These are phyloP conservation scores for Leishmania arabica DNA, from an alignment of 208 protist genomes.

Conservation along the genomic window DNA sequence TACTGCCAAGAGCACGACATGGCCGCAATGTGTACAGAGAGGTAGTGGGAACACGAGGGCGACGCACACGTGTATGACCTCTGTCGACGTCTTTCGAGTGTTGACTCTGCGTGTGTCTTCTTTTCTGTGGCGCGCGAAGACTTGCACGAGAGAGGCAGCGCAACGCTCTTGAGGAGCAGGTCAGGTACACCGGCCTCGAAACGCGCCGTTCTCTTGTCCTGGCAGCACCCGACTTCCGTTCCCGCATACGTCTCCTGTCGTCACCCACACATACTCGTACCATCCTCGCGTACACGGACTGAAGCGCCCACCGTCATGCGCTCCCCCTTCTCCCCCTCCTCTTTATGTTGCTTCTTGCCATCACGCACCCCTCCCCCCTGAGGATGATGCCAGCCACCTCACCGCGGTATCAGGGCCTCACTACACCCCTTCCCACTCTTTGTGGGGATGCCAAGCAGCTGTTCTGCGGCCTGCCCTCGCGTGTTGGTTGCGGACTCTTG, in stretches of 20 bases:
- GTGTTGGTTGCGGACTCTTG: neutral
- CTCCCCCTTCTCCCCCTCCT: neutral
- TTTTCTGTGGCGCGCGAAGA: neutral
- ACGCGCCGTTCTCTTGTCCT: neutral
- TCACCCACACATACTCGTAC: too few species aligned
- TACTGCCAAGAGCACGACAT: neutral
- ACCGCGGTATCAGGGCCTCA: neutral
- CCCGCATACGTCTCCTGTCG: neutral
- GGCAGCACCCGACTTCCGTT: neutral
- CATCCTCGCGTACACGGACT: neutral
- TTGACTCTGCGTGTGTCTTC: neutral
- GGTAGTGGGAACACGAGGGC: neutral
- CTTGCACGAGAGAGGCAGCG: neutral
- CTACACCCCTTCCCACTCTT: neutral
- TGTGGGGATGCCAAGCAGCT: neutral
- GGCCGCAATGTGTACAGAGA: neutral
- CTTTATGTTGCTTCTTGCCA: neutral
- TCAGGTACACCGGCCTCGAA: neutral
- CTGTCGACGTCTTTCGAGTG: neutral
- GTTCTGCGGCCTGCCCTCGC: neutral
- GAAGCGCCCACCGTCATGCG: neutral
- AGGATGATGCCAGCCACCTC: neutral
- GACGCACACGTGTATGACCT: neutral
- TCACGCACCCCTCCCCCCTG: too few species aligned
- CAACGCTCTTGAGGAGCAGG: neutral